Conservation (phyloP, 2,329 filamentous ascomycete species). For the Penicillium psychrosexuale region DNA sequence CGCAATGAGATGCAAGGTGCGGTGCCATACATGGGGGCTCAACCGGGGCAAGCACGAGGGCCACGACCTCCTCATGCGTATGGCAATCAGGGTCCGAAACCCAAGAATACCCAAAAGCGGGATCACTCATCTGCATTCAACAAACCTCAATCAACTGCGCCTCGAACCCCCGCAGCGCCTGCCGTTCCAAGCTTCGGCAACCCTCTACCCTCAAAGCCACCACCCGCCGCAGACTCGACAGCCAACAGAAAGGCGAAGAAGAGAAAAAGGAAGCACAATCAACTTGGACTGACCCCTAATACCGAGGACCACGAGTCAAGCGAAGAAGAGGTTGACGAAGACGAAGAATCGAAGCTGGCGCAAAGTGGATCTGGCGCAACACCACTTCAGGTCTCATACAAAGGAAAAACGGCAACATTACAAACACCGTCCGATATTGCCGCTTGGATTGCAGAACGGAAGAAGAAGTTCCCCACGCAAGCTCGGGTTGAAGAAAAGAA, state of each 20-base stretch:
- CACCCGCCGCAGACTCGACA: slow-evolving; percentile 32
- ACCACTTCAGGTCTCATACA: slow-evolving; percentile 53
- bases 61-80: slow-evolving; percentile 24
- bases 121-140: slow-evolving; percentile 38
- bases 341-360: slow-evolving; percentile 46
- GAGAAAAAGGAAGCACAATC: slow-evolving; percentile 46
- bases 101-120: slow-evolving; percentile 34
- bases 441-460: slow-evolving; percentile 77
- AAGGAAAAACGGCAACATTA: slow-evolving; percentile 54
- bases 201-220: slow-evolving; percentile 44
- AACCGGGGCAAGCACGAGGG: slow-evolving; percentile 29
- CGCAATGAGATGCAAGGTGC: slow-evolving; percentile 53
- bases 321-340: slow-evolving; percentile 38
- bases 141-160: slow-evolving; percentile 30
- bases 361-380: slow-evolving; percentile 19
- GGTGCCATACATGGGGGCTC: slow-evolving; percentile 44
- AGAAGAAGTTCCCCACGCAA: slow-evolving; percentile 75
- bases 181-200: slow-evolving; percentile 46
- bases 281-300: slow-evolving; percentile 48
- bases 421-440: slow-evolving; percentile 65
- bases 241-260: slow-evolving; percentile 36
- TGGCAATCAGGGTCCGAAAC: slow-evolving; percentile 22
- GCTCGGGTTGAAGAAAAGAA: slow-evolving; percentile 62
- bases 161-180: slow-evolving; percentile 40
- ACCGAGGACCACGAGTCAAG: slow-evolving; percentile 47